phyloP scores from a whole-genome alignment of 192 early-diverging fungal species.

The Glomus cerebriforme region DNA sequence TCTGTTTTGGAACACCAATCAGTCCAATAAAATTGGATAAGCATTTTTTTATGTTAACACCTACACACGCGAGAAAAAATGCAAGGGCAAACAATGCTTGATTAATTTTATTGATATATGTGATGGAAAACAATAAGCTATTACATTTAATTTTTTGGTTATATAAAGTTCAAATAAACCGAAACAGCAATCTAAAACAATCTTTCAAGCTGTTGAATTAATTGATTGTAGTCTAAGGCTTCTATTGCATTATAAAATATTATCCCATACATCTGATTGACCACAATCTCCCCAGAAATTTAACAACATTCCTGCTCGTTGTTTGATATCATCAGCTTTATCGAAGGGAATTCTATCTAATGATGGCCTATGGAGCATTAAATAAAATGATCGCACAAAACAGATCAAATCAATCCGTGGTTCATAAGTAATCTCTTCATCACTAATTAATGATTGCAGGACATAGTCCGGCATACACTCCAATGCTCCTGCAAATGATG shows the following conservation, averaged over 20 bases:
- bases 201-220: conserved; percentile 1
- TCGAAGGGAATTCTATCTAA: conserved; percentile 9
- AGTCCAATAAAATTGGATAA: no score
- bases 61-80: no score
- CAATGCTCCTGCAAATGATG: conserved; percentile 12
- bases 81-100: no score
- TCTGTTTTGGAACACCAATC: no score
- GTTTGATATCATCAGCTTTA: background rate
- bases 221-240: background rate
- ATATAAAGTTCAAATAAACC: background rate
- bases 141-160: no score
- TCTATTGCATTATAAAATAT: conserved; percentile 9
- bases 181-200: background rate
- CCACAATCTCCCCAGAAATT: background rate
- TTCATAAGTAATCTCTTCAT: background rate
- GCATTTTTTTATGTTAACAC: no score
- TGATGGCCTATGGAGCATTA: conserved; percentile 16
- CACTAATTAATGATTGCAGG: background rate
- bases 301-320: background rate
- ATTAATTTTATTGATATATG: no score
- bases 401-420: background rate
- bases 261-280: background rate
- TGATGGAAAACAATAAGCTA: no score
- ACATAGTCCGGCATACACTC: conserved; percentile 10
- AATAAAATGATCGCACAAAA: conserved; percentile 23